Percentiles rank a stretch among this genome's conserved stretches.
Conservation (phyloP, 768 basidiomycete species). For the Lanmaoa pseudosensibilis region DNA sequence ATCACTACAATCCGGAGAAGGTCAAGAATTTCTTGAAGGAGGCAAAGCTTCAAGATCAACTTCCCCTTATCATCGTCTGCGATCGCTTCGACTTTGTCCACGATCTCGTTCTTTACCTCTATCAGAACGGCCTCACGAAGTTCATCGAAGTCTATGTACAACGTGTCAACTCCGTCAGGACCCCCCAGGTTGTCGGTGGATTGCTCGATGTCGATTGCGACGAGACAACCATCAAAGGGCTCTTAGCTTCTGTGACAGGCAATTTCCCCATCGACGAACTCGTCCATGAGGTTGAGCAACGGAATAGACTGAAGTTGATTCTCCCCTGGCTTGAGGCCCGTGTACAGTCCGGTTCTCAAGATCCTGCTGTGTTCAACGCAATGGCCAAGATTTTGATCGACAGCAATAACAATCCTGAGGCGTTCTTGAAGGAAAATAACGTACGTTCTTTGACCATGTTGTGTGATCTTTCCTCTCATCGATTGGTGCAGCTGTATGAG, state of each 20-base stretch:
- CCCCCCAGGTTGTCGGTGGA: conserved; percentile 96
- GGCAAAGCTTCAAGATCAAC: conserved; percentile 92
- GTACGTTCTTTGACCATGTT: conserved; percentile 44
- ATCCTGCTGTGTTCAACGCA: conserved; percentile 93
- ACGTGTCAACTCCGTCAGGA: conserved; percentile 94
- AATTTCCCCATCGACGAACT: conserved; percentile 98
- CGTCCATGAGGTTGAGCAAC: conserved; percentile 93
- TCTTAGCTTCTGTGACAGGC: conserved; percentile 93
- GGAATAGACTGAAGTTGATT: conserved; percentile 95
- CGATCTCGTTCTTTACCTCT: conserved; percentile 96
- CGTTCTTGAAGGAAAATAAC: conserved; percentile 98
- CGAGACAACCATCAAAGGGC: conserved; percentile 89
- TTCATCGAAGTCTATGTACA: conserved; percentile 99
- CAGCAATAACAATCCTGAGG: conserved; percentile 97
- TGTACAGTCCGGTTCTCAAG: conserved; percentile 91
- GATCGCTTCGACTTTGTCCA: conserved; percentile 99
- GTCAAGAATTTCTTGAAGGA: conserved; percentile 99
- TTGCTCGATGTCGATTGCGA: conserved; percentile 98
- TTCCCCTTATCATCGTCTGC: conserved; percentile 99
- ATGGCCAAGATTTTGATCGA: conserved; percentile 99
- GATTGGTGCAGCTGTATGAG: conserved; percentile 74
- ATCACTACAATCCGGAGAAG: conserved; percentile 98
- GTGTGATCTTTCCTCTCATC: conserved; percentile 1
- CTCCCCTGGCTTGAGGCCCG: conserved; percentile 96
- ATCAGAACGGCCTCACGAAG: conserved; percentile 94